A percentile compares a stretch with the other conserved stretches of the same genome.
Conservation (phyloP, 2,329 filamentous ascomycete species). For the Diatrype stigma region DNA sequence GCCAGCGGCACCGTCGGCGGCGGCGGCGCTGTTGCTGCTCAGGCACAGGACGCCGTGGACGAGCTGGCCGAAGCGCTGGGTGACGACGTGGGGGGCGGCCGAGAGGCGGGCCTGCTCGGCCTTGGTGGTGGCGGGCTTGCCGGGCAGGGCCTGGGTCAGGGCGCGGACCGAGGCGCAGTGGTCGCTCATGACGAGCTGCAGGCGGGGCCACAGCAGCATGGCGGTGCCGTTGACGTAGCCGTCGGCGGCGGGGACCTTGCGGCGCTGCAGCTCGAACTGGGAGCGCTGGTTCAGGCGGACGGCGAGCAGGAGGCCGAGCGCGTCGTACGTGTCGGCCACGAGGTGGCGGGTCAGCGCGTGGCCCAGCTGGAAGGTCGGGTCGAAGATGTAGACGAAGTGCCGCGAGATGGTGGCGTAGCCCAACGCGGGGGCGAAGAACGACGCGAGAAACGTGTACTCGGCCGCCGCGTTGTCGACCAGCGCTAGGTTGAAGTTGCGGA, state of each 20-base stretch:
- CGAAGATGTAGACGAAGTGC: constrained; percentile 84
- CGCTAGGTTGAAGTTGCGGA: constrained; percentile 91
- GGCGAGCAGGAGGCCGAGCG: constrained; percentile 81
- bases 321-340: constrained; percentile 73
- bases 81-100: constrained; percentile 83
- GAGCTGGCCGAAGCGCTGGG: constrained; percentile 93
- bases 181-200: constrained; percentile 89
- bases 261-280: constrained; percentile 87
- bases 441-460: constrained; percentile 89
- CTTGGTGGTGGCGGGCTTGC: constrained; percentile 35
- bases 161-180: constrained; percentile 82
- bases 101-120: constrained; percentile 58
- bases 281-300: constrained; percentile 91
- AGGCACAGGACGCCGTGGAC: constrained; percentile 78
- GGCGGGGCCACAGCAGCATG: constrained; percentile 94
- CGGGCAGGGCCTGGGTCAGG: constrained; percentile 51
- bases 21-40: constrained; percentile 72
- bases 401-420: constrained; percentile 74
- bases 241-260: constrained; percentile 85
- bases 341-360: constrained; percentile 72
- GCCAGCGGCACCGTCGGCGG: too few species aligned
- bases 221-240: constrained; percentile 90
- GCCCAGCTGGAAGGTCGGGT: constrained; percentile 82
- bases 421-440: constrained; percentile 79
- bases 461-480: constrained; percentile 90